phyloP scores from a whole-genome alignment of 148 eudicot species.

The Vaccinium corymbosum region DNA sequence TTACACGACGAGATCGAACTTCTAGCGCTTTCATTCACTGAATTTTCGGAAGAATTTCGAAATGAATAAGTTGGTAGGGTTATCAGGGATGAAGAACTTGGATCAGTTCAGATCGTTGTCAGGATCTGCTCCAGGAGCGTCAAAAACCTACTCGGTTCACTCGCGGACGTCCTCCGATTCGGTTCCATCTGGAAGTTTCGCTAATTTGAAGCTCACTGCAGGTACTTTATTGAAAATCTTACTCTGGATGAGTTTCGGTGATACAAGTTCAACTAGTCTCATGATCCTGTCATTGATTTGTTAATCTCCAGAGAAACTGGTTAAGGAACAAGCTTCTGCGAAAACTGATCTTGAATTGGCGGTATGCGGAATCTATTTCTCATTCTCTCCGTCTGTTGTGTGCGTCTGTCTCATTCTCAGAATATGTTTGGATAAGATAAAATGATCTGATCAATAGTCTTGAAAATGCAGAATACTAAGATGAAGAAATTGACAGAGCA shows the following conservation, averaged over 20 bases:
- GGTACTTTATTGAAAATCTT: slow-evolving; percentile 29
- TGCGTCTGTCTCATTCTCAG: neutral
- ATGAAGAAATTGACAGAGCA: slow-evolving; percentile 71
- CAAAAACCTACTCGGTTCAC: slow-evolving; percentile 44
- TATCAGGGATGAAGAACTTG: slow-evolving; percentile 59
- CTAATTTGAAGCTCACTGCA: slow-evolving; percentile 85
- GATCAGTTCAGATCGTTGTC: slow-evolving; percentile 58
- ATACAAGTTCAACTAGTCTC: slow-evolving; percentile 1
- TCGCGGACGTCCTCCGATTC: slow-evolving; percentile 54
- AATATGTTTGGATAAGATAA: neutral
- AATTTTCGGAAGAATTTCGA: neutral
- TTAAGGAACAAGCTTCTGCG: slow-evolving; percentile 84
- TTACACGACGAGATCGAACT: neutral
- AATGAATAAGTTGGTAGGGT: slow-evolving; percentile 64
- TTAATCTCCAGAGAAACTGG: slow-evolving; percentile 68
- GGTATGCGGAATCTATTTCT: slow-evolving; percentile 39
- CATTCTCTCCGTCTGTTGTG: neutral
- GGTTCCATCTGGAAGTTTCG: slow-evolving; percentile 65
- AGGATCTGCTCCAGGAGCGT: slow-evolving; percentile 44
- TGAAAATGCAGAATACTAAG: slow-evolving; percentile 64
- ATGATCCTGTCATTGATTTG: slow-evolving; percentile 13
- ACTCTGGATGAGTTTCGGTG: neutral
- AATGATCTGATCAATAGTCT: slow-evolving; percentile 6
- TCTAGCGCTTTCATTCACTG: neutral
- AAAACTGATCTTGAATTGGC: slow-evolving; percentile 81